These are phyloP conservation scores for Aspergillus novofumigatus DNA, from an alignment of 2,329 filamentous ascomycete genomes.

Conservation along the genomic window DNA sequence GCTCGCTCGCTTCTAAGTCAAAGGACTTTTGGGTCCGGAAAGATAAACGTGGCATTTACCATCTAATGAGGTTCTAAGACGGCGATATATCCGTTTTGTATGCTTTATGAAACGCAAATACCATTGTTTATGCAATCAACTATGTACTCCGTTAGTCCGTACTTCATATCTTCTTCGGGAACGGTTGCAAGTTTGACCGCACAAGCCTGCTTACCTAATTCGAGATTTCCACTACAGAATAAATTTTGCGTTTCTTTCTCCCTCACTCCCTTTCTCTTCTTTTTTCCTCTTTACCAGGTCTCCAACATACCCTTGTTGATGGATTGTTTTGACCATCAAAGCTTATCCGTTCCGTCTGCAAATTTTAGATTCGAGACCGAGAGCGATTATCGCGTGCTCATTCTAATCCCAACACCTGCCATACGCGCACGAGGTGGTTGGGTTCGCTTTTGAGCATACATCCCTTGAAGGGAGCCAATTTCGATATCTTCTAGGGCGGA, in stretches of 20 bases:
- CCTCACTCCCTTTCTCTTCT: constrained; percentile 14
- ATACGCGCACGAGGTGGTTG: constrained; percentile 27
- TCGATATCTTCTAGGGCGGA: not conserved
- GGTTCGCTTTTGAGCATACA: constrained; percentile 47
- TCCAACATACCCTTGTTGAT: constrained; percentile 45
- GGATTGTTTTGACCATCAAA: constrained; percentile 17
- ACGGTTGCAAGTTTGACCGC: not conserved
- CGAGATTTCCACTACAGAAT: constrained; percentile 6
- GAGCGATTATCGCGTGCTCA: constrained; percentile 35
- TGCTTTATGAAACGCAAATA: not conserved
- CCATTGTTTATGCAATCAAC: not conserved
- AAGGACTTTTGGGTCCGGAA: too few species aligned
- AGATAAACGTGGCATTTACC: not conserved
- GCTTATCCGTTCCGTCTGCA: constrained; percentile 33
- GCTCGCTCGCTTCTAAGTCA: constrained; percentile 58
- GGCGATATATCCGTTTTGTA: not conserved
- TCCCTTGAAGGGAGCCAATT: constrained; percentile 3
- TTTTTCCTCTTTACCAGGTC: constrained; percentile 33
- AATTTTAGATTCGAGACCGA: constrained; percentile 42
- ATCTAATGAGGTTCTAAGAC: not conserved
- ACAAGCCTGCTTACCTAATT: constrained; percentile 10
- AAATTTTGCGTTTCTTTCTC: constrained; percentile 19
- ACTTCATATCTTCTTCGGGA: not conserved
- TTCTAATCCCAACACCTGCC: constrained; percentile 41
- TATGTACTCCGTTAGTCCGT: not conserved